Base-by-base conservation (phyloP, 441 rosid genomes). In the Cnidoscolus chayamansa region DNA sequence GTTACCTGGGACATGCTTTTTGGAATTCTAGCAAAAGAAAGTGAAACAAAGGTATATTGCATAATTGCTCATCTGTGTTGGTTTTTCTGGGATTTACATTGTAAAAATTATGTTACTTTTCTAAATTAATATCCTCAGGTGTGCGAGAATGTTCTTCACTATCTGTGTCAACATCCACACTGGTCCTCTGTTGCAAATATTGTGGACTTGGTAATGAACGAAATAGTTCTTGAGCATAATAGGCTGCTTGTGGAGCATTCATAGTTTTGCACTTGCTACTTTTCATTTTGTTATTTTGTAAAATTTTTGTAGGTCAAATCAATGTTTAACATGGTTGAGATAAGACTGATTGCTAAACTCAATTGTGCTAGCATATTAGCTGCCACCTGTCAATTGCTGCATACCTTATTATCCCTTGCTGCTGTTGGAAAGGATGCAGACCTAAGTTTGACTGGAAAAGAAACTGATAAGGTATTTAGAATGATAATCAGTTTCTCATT, bases 1-100 rank as follows among this genome's bases (percentile, higher is more conserved):
- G 67, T 79, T 66, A 81, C 97, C 3, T 93, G 97, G 98, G 92
- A 93, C 80, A 74, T 85, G 72, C 84, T 93, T 31, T 89, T 79
- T 75, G 89, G 84, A 50, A 77, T 93, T 60, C 71, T 87, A 84
- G 84, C 74, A 67, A 88, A 84, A 73, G 99, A 95, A 81, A 61
- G 76, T 71, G 92, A 91, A 64, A 77, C 76, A 17, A 86, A 87
- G 97, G 99, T 95, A 86, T 68, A 59, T 73, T 43, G 9, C 74
- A 30, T 48, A n/a, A 65, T 43, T 64, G 5, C 4, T 30, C 37
- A 2, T 20, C 9, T 13, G 9, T 67, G 7, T 57, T 71, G 30
- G 49, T 74, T 19, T 78, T 66, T 63, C 65, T 66, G 69, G 67
- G 62, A 65, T 70, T 74, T 78, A 37, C 65, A 10, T 74, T 48